Conservation (phyloP, 805 yeast genomes). For the Candida michaelii region DNA sequence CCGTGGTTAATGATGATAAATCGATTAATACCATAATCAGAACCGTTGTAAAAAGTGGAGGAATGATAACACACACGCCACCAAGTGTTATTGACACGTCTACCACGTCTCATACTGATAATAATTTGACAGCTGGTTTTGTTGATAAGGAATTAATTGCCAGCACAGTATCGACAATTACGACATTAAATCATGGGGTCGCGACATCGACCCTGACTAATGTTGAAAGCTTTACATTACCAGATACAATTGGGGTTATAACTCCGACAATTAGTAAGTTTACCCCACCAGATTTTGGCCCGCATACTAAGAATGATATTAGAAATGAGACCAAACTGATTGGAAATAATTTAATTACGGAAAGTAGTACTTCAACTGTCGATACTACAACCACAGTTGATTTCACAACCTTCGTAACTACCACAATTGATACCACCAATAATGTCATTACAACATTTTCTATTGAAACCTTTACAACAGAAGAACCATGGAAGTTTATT, state of each 20-base stretch:
- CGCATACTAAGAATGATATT: neutral
- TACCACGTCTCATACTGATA: neutral
- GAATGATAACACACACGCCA: neutral
- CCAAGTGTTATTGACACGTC: neutral
- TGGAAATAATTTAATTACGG: too few relatives aligned
- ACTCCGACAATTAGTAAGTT: neutral
- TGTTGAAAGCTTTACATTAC: neutral
- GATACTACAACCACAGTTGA: too few relatives aligned
- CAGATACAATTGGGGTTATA: neutral
- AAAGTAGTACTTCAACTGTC: too few relatives aligned
- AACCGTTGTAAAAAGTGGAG: too few relatives aligned
- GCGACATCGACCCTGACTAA: neutral
- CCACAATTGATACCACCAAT: neutral
- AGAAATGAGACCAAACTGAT: too few relatives aligned
- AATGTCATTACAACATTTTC: neutral
- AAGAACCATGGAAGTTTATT: neutral
- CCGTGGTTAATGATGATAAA: neutral
- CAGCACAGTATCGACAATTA: neutral
- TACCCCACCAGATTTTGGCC: neutral
- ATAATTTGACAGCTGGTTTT: neutral
- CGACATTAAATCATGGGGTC: neutral
- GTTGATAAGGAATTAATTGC: neutral
- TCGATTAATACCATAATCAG: neutral
- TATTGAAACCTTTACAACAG: neutral
- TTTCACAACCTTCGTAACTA: too few relatives aligned